A percentile compares a stretch with the other conserved stretches of the same genome.
phyloP scores from a whole-genome alignment of 140 eudicot genomes.

The Oenanthe javanica region DNA sequence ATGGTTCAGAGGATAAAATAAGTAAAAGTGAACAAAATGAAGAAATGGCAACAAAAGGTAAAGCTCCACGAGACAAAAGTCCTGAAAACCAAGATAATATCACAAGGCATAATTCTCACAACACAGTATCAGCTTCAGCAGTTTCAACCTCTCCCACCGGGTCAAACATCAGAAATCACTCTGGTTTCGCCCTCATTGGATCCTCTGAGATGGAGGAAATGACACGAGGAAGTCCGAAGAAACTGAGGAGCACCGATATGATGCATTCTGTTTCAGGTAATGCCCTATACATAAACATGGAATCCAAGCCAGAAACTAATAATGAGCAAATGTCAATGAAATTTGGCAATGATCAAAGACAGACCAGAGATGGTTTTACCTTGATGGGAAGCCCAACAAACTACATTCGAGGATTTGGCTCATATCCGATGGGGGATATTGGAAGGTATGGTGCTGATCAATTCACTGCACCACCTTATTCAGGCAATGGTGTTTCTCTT shows the following conservation, averaged over 20 bases:
- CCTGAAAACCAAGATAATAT: constrained; percentile 25
- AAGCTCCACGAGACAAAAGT: constrained; percentile 23
- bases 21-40: constrained; percentile 39
- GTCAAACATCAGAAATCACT: constrained; percentile 34
- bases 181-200: constrained; percentile 46
- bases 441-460: constrained; percentile 60
- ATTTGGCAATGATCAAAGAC: constrained; percentile 33
- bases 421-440: constrained; percentile 63
- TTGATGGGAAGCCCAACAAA: constrained; percentile 58
- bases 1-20: constrained; percentile 27
- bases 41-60: constrained; percentile 34
- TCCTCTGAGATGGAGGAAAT: constrained; percentile 58
- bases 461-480: constrained; percentile 43
- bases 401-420: constrained; percentile 68
- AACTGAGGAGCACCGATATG: constrained; percentile 40
- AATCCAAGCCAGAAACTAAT: constrained; percentile 15
- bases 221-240: constrained; percentile 46
- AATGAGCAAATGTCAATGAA: constrained; percentile 27
- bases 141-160: constrained; percentile 36
- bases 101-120: constrained; percentile 26
- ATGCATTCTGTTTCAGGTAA: constrained; percentile 23
- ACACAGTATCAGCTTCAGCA: constrained; percentile 29
- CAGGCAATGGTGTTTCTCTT: constrained; percentile 71
- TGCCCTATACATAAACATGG: constrained; percentile 21
- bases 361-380: constrained; percentile 40